Evolutionary conservation across 352 stramenopile species (phyloP).

Genomic region (Phytophthora nicotianae): DNA sequence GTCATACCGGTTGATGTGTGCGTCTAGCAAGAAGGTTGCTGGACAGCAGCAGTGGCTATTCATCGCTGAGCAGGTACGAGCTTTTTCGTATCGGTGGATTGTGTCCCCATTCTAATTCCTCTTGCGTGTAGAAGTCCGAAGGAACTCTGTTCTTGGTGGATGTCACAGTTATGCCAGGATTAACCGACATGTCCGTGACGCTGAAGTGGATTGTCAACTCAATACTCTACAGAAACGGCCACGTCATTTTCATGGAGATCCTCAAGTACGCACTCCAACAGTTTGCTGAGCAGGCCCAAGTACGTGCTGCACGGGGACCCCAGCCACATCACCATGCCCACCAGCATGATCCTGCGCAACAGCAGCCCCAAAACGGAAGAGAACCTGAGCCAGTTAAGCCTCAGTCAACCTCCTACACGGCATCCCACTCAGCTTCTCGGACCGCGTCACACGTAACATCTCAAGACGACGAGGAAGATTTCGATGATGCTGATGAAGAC

Average conservation of each 20-base stretch:
- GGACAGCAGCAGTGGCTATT: conserved; percentile 84
- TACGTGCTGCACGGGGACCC: conserved; percentile 11
- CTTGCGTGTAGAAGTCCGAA: conserved; percentile 57
- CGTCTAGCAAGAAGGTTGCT: conserved; percentile 76
- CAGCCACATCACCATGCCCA: conserved; percentile 21
- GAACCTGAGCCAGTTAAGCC: conserved; percentile 30
- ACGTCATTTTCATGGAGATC: conserved; percentile 83
- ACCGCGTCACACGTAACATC: conserved; percentile 37
- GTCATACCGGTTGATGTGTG: conserved; percentile 62
- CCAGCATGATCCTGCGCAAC: conserved; percentile 17
- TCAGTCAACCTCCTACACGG: conserved; percentile 14
- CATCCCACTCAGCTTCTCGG: conserved; percentile 23
- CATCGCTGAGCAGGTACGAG: conserved; percentile 75
- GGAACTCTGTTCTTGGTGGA: conserved; percentile 85
- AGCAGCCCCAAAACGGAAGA: conserved; percentile 28
- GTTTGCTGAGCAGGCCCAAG: conserved; percentile 55
- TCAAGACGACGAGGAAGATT: conserved; percentile 42
- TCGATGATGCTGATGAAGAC: conserved; percentile 53
- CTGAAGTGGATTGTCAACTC: conserved; percentile 91
- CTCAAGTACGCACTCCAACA: conserved; percentile 73
- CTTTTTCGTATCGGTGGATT: not conserved
- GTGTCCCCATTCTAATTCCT: conserved; percentile 10
- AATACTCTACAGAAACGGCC: conserved; percentile 84
- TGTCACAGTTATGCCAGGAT: conserved; percentile 76
- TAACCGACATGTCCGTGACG: conserved; percentile 81